Percentiles rank a stretch among this genome's conserved stretches.
These are phyloP conservation scores for Zea mays DNA, from an alignment of 176 grass and related monocot species.

Conservation along the genomic window Zm-B73-REFERENCE-NAM-5.0 NC_050100.1:23530501-23531000, in stretches of 20 bases:
- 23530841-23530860: conserved; percentile 21
- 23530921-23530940: neutral
- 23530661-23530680: conserved; percentile 5
- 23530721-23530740: conserved; percentile 54
- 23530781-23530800: conserved; percentile 94
- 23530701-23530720: conserved; percentile 7
- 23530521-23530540: conserved; percentile 19
- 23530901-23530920: neutral
- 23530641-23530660: neutral
- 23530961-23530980: neutral
- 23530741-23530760: conserved; percentile 98
- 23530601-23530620: conserved; percentile 24
- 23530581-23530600: neutral
- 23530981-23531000: neutral
- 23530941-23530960: neutral
- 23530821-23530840: conserved; percentile 30
- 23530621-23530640: neutral
- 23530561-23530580: neutral
- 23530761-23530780: conserved; percentile 98
- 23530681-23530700: conserved; percentile 13
- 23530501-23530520: conserved; percentile 20
- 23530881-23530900: too few species aligned
- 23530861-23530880: neutral
- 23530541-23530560: neutral
- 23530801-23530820: conserved; percentile 98